Percentiles rank a stretch among this genome's conserved stretches.
phyloP scores from a whole-genome alignment of 75 land plant genomes.

The Cupressus sempervirens region DNA sequence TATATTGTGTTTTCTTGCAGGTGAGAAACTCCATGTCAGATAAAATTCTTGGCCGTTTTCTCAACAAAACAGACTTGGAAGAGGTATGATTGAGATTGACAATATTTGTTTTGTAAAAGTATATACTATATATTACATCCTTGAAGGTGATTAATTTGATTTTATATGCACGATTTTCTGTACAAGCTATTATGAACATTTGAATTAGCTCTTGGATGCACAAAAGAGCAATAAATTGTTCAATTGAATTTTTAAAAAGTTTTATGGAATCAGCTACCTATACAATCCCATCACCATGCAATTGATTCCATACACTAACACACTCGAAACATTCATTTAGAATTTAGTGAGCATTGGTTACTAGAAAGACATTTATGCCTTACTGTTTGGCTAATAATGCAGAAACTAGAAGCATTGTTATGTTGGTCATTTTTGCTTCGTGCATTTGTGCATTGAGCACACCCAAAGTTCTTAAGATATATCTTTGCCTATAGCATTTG shows the following conservation, averaged over 20 bases:
- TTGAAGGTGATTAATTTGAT: neutral
- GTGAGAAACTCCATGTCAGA: neutral
- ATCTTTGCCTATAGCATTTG: neutral
- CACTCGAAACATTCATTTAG: too few relatives aligned
- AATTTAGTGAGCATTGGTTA: neutral
- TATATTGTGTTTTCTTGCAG: neutral
- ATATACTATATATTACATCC: neutral
- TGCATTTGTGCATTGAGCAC: neutral
- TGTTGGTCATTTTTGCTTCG: neutral
- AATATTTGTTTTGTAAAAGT: constrained; percentile 5
- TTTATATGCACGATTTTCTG: neutral
- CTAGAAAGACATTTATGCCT: neutral
- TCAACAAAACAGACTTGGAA: constrained; percentile 30
- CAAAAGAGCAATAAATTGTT: neutral
- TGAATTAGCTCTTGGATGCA: neutral
- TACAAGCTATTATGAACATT: neutral
- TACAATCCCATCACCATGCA: too few relatives aligned
- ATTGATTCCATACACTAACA: too few relatives aligned
- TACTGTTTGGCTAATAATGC: neutral
- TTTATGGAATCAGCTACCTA: too few relatives aligned
- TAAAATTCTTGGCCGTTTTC: constrained; percentile 17
- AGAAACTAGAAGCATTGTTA: neutral
- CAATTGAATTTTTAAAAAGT: neutral
- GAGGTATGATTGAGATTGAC: constrained; percentile 18
- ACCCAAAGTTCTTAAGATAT: neutral